phyloP scores from a whole-genome alignment of 208 protist genomes.

The Acanthamoeba royreba region DNA sequence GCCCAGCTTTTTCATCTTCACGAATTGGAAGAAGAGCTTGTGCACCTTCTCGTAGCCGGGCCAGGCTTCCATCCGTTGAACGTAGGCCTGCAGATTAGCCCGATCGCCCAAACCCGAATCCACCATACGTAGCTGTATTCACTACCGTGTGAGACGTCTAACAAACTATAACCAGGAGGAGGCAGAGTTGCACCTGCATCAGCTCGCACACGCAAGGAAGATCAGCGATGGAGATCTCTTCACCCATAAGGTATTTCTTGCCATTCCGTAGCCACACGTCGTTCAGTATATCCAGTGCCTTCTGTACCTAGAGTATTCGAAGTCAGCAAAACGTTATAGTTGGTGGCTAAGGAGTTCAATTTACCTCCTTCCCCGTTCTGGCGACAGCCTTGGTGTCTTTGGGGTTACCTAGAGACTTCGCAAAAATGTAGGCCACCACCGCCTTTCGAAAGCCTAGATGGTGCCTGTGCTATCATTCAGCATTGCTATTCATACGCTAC shows the following conservation, averaged over 20 bases:
- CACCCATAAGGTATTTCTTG: background rate
- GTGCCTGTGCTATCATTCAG: background rate
- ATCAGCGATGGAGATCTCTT: slow-evolving; percentile 2
- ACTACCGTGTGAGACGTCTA: background rate
- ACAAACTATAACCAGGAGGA: background rate
- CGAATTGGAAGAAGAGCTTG: background rate
- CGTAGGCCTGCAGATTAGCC: background rate
- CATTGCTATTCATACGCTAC: background rate
- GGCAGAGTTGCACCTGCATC: background rate
- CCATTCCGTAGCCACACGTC: background rate
- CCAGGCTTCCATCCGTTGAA: background rate
- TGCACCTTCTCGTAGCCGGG: background rate
- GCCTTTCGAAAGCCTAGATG: slow-evolving; percentile 8
- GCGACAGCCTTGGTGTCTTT: background rate
- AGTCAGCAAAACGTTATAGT: background rate
- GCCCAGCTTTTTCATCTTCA: background rate
- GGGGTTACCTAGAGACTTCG: background rate
- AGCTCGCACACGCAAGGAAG: background rate
- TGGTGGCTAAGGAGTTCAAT: background rate
- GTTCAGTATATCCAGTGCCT: background rate
- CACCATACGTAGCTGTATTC: background rate
- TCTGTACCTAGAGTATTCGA: background rate
- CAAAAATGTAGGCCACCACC: slow-evolving; percentile 24
- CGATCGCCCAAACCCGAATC: background rate
- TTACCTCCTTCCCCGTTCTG: background rate